phyloP scores from a whole-genome alignment of 768 basidiomycete species.

The Ephemerocybe angulata region DNA sequence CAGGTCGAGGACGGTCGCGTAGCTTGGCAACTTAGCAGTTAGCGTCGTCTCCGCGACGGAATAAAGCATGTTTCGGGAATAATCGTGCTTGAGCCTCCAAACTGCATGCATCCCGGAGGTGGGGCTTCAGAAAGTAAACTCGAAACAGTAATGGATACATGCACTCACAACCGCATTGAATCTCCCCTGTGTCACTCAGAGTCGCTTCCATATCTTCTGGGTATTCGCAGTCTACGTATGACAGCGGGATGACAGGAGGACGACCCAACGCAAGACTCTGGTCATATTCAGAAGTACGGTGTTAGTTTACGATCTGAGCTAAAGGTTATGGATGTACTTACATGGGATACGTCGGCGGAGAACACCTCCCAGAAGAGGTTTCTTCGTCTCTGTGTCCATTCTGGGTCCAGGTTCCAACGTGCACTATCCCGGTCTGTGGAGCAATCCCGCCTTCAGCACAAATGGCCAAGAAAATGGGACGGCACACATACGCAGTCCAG shows the following conservation, averaged over 20 bases:
- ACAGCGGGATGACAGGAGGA: slow-evolving; percentile 54
- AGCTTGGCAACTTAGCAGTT: slow-evolving; percentile 44
- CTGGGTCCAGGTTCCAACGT: slow-evolving; percentile 59
- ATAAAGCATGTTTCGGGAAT: slow-evolving; percentile 47
- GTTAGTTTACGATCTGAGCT: background rate
- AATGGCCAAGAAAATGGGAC: slow-evolving; percentile 20
- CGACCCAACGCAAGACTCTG: slow-evolving; percentile 60
- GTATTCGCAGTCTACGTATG: slow-evolving; percentile 61
- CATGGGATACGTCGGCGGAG: slow-evolving; percentile 54
- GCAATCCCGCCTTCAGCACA: background rate
- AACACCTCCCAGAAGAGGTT: slow-evolving; percentile 70
- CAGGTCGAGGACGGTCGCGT: slow-evolving; percentile 45
- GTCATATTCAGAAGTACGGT: background rate
- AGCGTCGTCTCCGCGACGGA: slow-evolving; percentile 46
- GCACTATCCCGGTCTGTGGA: slow-evolving; percentile 69
- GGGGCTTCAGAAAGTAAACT: background rate
- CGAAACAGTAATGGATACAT: background rate
- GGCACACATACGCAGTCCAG: slow-evolving; percentile 56
- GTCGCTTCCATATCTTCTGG: slow-evolving; percentile 53
- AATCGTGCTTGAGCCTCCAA: slow-evolving; percentile 55
- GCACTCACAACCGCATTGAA: slow-evolving; percentile 48
- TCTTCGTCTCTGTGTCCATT: slow-evolving; percentile 57
- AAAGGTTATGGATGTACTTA: slow-evolving; percentile 13
- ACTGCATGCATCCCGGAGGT: too few species aligned
- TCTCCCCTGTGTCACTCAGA: slow-evolving; percentile 39